Base-by-base conservation (phyloP, 495 filamentous ascomycete genomes). In the Penicillium desertorum region DNA sequence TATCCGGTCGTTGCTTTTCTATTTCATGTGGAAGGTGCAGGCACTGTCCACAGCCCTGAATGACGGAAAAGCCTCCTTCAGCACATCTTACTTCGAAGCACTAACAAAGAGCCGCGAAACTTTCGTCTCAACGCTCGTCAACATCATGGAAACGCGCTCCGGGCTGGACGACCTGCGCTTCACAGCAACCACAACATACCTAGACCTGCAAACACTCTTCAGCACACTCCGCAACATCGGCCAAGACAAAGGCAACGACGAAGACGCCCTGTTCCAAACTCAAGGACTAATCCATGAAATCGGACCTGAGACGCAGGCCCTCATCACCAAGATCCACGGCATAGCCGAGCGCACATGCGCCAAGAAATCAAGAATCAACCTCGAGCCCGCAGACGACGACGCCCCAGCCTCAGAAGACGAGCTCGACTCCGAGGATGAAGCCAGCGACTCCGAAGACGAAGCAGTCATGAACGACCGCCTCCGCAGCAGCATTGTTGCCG, bases 11-110 rank as follows among this genome's bases (percentile, higher is more conserved):
- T 70, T 88, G 22, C 74, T 92, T 23, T 90, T 92, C 75, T 98
- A 96, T 74, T 94, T 96, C 71, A 89, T 96, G 86, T 98, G 94
- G 94, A 92, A 92, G 60, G 80, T 90, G 9, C 84, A 85, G 45
- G 69, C 69, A 39, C 59, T 82, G 34, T 65, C 70, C 30, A 63
- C 66, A n/a, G 65, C 71, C 17, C 42, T 80, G 43, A 69, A 63
- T 27, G 61, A 71, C 7, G 75, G 72, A 8, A 76, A 73, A 42
- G 69, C 73, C 10, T 59, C 55, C 64, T 95, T 58, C 78, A 83
- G 45, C 65, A 83, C 52, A 65, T 84, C 63, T 0, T 78, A 76
- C 34, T 79, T 79, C 45, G 76, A 76, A 58, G 61, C 75, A 1
- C 61, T 76, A 19, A 72, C 73, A 7, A 76, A 79, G 45, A 70